Percentiles rank a stretch among this genome's conserved stretches.
phyloP scores from a whole-genome alignment of 208 protist genomes.

The Acanthamoeba pearcei region DNA sequence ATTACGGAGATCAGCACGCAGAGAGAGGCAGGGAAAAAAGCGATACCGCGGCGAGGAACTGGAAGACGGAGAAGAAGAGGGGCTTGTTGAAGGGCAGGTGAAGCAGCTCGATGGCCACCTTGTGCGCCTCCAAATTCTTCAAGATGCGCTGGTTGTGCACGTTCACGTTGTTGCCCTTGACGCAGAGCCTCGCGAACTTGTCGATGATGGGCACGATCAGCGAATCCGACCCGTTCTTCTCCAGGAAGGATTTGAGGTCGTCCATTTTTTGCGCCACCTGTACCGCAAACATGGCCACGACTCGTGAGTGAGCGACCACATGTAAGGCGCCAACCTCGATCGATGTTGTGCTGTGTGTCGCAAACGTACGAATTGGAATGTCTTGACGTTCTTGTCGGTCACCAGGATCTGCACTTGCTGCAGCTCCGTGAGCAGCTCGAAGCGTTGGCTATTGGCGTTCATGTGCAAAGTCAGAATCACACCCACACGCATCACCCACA shows the following conservation, averaged over 20 bases:
- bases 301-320: neutral
- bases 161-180: slow-evolving; percentile 20
- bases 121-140: slow-evolving; percentile 55
- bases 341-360: too few relatives aligned
- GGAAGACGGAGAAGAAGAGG: slow-evolving; percentile 18
- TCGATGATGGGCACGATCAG: slow-evolving; percentile 18
- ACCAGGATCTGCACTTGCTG: slow-evolving; percentile 63
- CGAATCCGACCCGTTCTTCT: neutral
- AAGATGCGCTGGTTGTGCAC: slow-evolving; percentile 72
- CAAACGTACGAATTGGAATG: slow-evolving; percentile 12
- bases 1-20: neutral
- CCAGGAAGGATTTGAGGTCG: neutral
- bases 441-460: slow-evolving; percentile 2
- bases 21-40: neutral
- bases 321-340: too few relatives aligned
- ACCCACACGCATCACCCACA: neutral
- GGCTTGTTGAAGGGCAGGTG: slow-evolving; percentile 58
- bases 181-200: slow-evolving; percentile 29
- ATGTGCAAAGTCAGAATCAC: neutral
- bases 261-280: slow-evolving; percentile 28
- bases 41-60: slow-evolving; percentile 46
- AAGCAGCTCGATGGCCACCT: slow-evolving; percentile 26
- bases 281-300: neutral
- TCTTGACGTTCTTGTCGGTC: slow-evolving; percentile 59
- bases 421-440: slow-evolving; percentile 55